Base-by-base conservation (phyloP, 129 eudicot species). In the Rutidosis leptorrhynchoides region DNA sequence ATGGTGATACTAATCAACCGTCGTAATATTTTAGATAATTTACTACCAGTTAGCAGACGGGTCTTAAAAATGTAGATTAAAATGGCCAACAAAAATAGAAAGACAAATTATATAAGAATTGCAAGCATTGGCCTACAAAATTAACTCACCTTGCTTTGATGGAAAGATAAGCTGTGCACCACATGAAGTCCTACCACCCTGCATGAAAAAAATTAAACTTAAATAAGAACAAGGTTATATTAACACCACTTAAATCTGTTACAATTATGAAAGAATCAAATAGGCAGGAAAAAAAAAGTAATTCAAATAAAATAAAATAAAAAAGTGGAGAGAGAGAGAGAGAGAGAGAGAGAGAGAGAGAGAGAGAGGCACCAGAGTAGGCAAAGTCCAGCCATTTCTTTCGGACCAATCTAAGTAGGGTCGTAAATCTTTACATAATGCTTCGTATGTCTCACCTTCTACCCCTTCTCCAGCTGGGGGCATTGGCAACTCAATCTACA, bases 321-420 rank as follows among this genome's bases (percentile, higher is more conserved):
- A n/a, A n/a, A n/a, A n/a, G n/a, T n/a, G n/a, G 45, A 37, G 45
- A 37, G 45, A 46, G 54, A 64, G 71, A 65, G 32, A 30, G n/a
- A 10, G 30, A 87, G 55, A 45, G n/a, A n/a, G n/a, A n/a, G n/a
- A n/a, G n/a, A n/a, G n/a, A n/a, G n/a, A n/a, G n/a, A n/a, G n/a
- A n/a, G 56, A 64, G 72, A 65, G 43, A 32, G 19, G 7, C 33
- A 87, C 96, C 93, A 72, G 3, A 20, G 63, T 49, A 60, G 84
- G 89, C 58, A 85, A 51, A 16, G 70, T 71, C 98, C 96, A 87
- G 67, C 95, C 90, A 72, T 22, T 1, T 62, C 66, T 73, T 4
- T 75, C 72, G 10, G 85, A 79, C 98, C 98, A 91, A 15, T 79
- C 67, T 66, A 91, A 76, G 15, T 76, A 83, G 42, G 95, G 98